Evolutionary conservation across 768 basidiomycete genomes (phyloP), one percentile per base, ranked within the genome.

Genomic region (Pisolithus tinctorius): DNA sequence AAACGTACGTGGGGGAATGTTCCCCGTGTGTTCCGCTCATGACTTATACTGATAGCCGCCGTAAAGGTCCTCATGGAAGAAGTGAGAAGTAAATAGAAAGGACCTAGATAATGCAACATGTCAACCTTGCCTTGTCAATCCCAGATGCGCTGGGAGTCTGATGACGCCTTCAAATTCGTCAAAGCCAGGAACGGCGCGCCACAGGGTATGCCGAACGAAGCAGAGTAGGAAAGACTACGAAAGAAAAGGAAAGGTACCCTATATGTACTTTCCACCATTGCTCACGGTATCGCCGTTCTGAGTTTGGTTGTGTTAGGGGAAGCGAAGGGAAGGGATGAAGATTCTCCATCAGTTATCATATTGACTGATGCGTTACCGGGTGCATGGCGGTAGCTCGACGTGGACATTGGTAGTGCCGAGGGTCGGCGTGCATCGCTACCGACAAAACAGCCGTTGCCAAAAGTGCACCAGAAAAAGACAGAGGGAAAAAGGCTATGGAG

Each of bases 71-170:
- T 91, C 49, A 79, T 88, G 74, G 83, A 80, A 52, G 81, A 77
- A 25, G 84, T 91, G 76, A 8, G 82, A 84, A 6, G 55, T 85
- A 11, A 80, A 80, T n/a, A 87, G 90, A 53, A 83, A 83, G 14
- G 82, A 82, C n/a, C 66, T 93, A 9, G 86, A 88, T 36, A 85
- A 88, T 50, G 69, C 82, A 67, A 89, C 89, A 52, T 14, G 79
- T 70, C 34, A 11, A 37, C 46, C 23, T 44, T 13, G 31, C 23
- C 20, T 20, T 20, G 20, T 2, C 10, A 20, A 25, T n/a, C 9
- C n/a, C 44, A 14, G 48, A 23, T 43, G 31, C 37, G 49, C 11
- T 45, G 53, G 42, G 27, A 29, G 36, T 43, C 26, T 38, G 54
- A 44, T 37, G 4, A 7, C 1, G 9, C 20, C 37, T 31, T 29